phyloP scores from a whole-genome alignment of 441 rosid species.

The Mallotus repandus region DNA sequence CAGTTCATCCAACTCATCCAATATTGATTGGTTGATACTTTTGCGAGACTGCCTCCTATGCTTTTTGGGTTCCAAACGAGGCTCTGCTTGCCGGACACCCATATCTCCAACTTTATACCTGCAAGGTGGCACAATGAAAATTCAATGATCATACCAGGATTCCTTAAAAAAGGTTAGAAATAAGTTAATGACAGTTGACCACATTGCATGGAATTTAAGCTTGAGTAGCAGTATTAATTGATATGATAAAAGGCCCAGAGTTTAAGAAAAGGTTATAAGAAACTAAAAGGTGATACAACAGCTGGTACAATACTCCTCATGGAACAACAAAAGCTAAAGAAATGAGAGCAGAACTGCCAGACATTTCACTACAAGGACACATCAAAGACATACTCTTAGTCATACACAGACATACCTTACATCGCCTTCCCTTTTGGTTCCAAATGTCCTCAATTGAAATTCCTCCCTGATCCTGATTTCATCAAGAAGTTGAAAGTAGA shows the following conservation, averaged over 20 bases:
- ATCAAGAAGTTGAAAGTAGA: constrained; percentile 75
- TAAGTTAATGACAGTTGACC: neutral
- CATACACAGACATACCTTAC: constrained; percentile 54
- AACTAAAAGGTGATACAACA: no score
- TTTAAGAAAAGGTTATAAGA: neutral
- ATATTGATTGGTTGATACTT: constrained; percentile 60
- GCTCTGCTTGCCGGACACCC: constrained; percentile 84
- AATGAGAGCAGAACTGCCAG: neutral
- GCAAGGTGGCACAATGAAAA: constrained; percentile 12
- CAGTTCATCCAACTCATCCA: constrained; percentile 50
- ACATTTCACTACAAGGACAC: neutral
- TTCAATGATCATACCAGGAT: neutral
- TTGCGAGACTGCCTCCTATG: constrained; percentile 75
- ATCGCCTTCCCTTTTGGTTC: constrained; percentile 79
- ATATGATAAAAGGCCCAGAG: neutral
- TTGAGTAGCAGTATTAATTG: neutral
- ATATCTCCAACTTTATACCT: constrained; percentile 73
- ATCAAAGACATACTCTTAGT: neutral
- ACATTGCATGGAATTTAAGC: neutral
- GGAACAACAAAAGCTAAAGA: no score
- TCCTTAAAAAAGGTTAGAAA: neutral
- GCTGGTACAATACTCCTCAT: no score
- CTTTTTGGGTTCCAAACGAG: constrained; percentile 68
- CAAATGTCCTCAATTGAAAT: constrained; percentile 80
- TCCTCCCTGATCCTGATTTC: constrained; percentile 85